Evolutionary conservation across 306 rosid genomes (phyloP).

Genomic region (Oxytropis ochrocephala): DNA sequence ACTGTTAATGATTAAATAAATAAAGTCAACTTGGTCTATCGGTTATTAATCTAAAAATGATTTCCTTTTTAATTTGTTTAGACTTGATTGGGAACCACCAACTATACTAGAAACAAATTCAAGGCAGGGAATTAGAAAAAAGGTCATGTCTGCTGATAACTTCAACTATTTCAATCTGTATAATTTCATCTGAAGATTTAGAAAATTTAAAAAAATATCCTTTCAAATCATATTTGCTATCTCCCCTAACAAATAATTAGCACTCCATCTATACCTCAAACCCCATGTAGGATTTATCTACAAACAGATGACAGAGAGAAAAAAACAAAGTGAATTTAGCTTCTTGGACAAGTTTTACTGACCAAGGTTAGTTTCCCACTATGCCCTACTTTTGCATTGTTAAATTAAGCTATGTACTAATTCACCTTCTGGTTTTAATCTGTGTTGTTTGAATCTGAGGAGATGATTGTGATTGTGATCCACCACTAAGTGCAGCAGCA

Average conservation of each 20-base stretch:
- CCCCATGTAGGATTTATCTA: slow-evolving; percentile 50
- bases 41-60: no score
- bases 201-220: slow-evolving; percentile 16
- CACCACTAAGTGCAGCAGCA: slow-evolving; percentile 81
- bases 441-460: slow-evolving; percentile 43
- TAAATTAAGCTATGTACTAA: slow-evolving; percentile 17
- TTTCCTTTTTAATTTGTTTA: no score
- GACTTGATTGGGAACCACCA: not conserved
- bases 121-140: slow-evolving; percentile 11
- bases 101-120: slow-evolving; percentile 10
- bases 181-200: slow-evolving; percentile 33
- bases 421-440: slow-evolving; percentile 50
- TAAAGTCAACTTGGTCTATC: no score
- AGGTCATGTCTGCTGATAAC: slow-evolving; percentile 8
- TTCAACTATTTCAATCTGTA: slow-evolving; percentile 30
- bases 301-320: slow-evolving; percentile 27
- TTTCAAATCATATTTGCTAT: slow-evolving; percentile 15
- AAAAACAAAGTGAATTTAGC: not conserved
- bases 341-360: slow-evolving; percentile 33
- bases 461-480: slow-evolving; percentile 37
- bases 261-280: slow-evolving; percentile 47
- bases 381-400: slow-evolving; percentile 17
- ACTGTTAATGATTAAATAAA: no score
- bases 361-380: slow-evolving; percentile 25
- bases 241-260: slow-evolving; percentile 30